Percentiles rank a stretch among this genome's conserved stretches.
Evolutionary conservation across 352 stramenopile genomes (phyloP).

Genomic region (Globisporangium nodosum): DNA sequence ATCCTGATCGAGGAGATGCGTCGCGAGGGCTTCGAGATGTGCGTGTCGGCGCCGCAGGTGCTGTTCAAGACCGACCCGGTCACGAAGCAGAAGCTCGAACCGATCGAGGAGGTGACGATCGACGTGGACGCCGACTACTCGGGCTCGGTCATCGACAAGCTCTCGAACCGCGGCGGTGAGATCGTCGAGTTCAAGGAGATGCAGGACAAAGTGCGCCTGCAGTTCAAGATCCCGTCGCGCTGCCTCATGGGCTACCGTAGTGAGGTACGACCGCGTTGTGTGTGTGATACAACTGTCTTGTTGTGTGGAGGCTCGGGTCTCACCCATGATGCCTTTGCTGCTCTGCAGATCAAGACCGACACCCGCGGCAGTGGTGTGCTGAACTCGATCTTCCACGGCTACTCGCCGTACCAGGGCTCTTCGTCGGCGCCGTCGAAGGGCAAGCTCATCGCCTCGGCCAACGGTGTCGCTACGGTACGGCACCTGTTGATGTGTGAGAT

Average conservation of each 20-base stretch:
- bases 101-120: constrained; percentile 92
- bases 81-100: constrained; percentile 84
- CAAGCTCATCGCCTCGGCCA: constrained; percentile 77
- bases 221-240: constrained; percentile 95
- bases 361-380: constrained; percentile 95
- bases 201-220: constrained; percentile 90
- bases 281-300: background rate
- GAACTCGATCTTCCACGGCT: constrained; percentile 97
- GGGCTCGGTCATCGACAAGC: constrained; percentile 95
- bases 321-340: background rate
- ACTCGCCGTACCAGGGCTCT: constrained; percentile 79
- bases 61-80: constrained; percentile 87
- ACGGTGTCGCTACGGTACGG: constrained; percentile 55
- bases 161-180: constrained; percentile 92
- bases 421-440: constrained; percentile 72
- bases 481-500: background rate
- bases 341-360: constrained; percentile 88
- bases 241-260: constrained; percentile 96
- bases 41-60: constrained; percentile 95
- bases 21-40: constrained; percentile 98
- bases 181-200: constrained; percentile 90
- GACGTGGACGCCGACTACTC: constrained; percentile 96
- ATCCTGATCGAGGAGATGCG: constrained; percentile 99
- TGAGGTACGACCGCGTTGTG: constrained; percentile 24
- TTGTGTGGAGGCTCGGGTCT: background rate